Base-by-base conservation (phyloP, 768 basidiomycete genomes). In the Boletus speciosus region DNA sequence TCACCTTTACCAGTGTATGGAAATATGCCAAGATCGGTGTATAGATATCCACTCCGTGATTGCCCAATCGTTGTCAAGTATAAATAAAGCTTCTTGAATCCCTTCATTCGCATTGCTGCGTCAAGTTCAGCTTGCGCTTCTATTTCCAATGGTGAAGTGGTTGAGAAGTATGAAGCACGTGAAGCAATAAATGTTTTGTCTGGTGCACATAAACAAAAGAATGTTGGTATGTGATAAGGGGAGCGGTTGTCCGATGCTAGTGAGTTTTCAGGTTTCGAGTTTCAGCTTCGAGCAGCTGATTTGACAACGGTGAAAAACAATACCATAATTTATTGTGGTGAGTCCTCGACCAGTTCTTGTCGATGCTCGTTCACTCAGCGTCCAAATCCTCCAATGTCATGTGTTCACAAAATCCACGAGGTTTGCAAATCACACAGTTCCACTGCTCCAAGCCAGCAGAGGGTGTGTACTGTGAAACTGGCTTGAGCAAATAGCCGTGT, bases 41-140 rank as follows among this genome's bases (percentile, higher is more conserved):
- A 76, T 73, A 50, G 88, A 90, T 59, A 84, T 92, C 31, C 91
- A 93, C 66, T 74, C 81, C 21, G 80, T 90, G 41, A 82, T 88
- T 29, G 83, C 86, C 10, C 84, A 88, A 58, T 82, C 85, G n/a
- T 69, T 93, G 37, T 72, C 83, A 41, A 61, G 35, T 38, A 38
- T n/a, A 23, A 55, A 59, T 43, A 55, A 59, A 50, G 36, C 40
- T 12, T 7, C 49, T 6, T 67, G 57, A 36, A 51, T 39, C 42
- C 40, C 23, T 54, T 21, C 36, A 5, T 50, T 25, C 21, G 10
- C 12, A 6, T 51, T 31, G 29, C 35, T 31, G 37, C 40, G 10
- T 43, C 40, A 32, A 21, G 34, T 32, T 25, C 40, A 40, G 12
- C n/a, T 32, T 49, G 27, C 8, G 11, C 15, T 36, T 36, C 21